A percentile compares a stretch with the other conserved stretches of the same genome.
Conservation (phyloP, 306 rosid species). For the Dryas octopetala region DNA sequence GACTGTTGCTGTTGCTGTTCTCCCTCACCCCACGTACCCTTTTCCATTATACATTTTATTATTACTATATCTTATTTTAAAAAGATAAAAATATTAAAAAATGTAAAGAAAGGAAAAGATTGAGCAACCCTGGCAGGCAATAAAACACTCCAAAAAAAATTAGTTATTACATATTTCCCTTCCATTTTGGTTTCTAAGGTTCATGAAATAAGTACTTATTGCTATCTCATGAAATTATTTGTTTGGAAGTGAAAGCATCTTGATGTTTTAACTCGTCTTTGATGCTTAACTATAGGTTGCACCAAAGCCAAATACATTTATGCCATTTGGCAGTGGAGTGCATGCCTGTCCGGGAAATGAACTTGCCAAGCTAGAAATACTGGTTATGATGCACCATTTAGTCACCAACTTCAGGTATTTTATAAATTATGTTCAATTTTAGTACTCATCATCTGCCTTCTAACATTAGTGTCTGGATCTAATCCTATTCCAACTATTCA, state of each 20-base stretch:
- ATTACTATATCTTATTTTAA: too few relatives aligned
- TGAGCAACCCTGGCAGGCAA: not conserved
- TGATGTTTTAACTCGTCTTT: too few relatives aligned
- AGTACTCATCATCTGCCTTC: not conserved
- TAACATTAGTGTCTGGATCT: too few relatives aligned
- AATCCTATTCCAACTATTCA: not conserved
- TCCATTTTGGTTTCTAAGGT: too few relatives aligned
- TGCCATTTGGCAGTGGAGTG: slow-evolving; percentile 93
- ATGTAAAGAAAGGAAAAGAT: not conserved
- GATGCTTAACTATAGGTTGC: slow-evolving; percentile 43
- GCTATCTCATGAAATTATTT: too few relatives aligned
- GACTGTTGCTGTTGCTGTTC: not conserved
- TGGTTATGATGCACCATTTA: slow-evolving; percentile 81
- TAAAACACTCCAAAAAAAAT: too few relatives aligned
- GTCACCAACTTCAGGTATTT: slow-evolving; percentile 79
- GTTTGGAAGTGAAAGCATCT: too few relatives aligned
- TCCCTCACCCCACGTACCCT: too few relatives aligned
- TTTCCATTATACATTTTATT: too few relatives aligned
- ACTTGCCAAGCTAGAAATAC: slow-evolving; percentile 84
- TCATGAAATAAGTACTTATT: too few relatives aligned
- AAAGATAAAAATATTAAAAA: too few relatives aligned
- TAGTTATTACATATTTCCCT: too few relatives aligned
- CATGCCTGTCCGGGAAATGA: slow-evolving; percentile 97
- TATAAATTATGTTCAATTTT: not conserved
- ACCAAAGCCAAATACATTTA: slow-evolving; percentile 83